Evolutionary conservation across 2,329 filamentous ascomycete genomes (phyloP).

Genomic region (Seiridium cupressi): DNA sequence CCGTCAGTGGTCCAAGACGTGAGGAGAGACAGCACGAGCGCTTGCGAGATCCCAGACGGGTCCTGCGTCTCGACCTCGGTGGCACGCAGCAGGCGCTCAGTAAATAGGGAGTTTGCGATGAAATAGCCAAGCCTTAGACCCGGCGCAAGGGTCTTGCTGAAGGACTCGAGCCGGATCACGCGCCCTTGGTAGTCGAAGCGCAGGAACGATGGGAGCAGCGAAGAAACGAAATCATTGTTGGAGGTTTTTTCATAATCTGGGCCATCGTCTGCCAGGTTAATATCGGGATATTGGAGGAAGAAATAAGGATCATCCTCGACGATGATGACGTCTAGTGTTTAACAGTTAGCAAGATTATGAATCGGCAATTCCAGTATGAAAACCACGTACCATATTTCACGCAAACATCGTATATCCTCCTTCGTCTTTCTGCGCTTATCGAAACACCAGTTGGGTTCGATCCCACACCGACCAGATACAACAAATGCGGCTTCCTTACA

Average conservation of each 20-base stretch:
- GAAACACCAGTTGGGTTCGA: conserved; percentile 72
- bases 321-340: conserved; percentile 44
- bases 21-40: conserved; percentile 19
- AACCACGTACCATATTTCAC: conserved; percentile 26
- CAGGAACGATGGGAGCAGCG: conserved; percentile 60
- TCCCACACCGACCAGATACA: conserved; percentile 45
- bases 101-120: conserved; percentile 26
- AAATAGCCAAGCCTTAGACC: conserved; percentile 69
- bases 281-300: conserved; percentile 61
- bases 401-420: conserved; percentile 33
- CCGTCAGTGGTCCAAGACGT: conserved; percentile 72
- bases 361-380: no score
- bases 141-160: conserved; percentile 69
- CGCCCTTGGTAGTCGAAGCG: conserved; percentile 64
- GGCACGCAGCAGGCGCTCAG: conserved; percentile 25
- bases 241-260: neutral
- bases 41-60: conserved; percentile 65
- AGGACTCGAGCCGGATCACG: conserved; percentile 68
- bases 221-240: conserved; percentile 1
- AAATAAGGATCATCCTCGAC: conserved; percentile 73
- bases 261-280: neutral
- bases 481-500: conserved; percentile 6
- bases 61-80: conserved; percentile 60
- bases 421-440: conserved; percentile 49
- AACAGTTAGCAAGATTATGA: neutral